Evolutionary conservation across 495 filamentous ascomycete species (phyloP).

Genomic region (Acidomyces sp.): DNA sequence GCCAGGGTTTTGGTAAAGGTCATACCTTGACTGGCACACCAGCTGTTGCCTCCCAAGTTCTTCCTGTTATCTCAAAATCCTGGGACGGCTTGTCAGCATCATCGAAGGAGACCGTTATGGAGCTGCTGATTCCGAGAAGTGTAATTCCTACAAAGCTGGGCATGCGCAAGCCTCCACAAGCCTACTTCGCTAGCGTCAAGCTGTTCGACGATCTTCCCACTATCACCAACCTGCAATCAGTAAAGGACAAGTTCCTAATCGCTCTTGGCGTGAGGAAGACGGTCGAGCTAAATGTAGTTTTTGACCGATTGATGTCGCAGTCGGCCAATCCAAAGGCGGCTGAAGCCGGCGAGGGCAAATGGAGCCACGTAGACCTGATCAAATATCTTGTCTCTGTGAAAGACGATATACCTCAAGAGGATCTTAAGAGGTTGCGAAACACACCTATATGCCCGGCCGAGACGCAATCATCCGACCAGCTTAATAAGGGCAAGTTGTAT

Average conservation of each 20-base stretch:
- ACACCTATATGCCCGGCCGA: slow-evolving; percentile 77
- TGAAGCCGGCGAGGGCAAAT: slow-evolving; percentile 46
- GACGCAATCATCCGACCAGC: slow-evolving; percentile 25
- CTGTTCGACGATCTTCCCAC: slow-evolving; percentile 87
- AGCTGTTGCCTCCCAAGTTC: slow-evolving; percentile 64
- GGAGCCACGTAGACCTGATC: slow-evolving; percentile 89
- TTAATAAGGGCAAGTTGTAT: slow-evolving; percentile 41
- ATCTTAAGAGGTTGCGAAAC: slow-evolving; percentile 63
- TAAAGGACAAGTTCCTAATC: slow-evolving; percentile 80
- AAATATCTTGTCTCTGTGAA: slow-evolving; percentile 81
- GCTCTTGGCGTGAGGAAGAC: slow-evolving; percentile 78
- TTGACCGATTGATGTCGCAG: slow-evolving; percentile 61
- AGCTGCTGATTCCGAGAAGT: slow-evolving; percentile 49
- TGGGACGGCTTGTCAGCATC: slow-evolving; percentile 63
- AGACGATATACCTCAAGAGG: slow-evolving; percentile 74
- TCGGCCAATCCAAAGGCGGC: slow-evolving; percentile 25
- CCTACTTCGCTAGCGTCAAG: slow-evolving; percentile 86
- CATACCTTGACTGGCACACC: slow-evolving; percentile 55
- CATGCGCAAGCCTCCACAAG: slow-evolving; percentile 73
- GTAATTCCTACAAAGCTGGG: slow-evolving; percentile 85
- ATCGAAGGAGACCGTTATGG: slow-evolving; percentile 51
- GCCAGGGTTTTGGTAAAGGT: slow-evolving; percentile 26
- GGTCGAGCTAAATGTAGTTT: slow-evolving; percentile 84
- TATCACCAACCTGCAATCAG: slow-evolving; percentile 53
- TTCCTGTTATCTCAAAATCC: slow-evolving; percentile 68